phyloP scores from a whole-genome alignment of 495 filamentous ascomycete species.

The Penicillium coffeae region DNA sequence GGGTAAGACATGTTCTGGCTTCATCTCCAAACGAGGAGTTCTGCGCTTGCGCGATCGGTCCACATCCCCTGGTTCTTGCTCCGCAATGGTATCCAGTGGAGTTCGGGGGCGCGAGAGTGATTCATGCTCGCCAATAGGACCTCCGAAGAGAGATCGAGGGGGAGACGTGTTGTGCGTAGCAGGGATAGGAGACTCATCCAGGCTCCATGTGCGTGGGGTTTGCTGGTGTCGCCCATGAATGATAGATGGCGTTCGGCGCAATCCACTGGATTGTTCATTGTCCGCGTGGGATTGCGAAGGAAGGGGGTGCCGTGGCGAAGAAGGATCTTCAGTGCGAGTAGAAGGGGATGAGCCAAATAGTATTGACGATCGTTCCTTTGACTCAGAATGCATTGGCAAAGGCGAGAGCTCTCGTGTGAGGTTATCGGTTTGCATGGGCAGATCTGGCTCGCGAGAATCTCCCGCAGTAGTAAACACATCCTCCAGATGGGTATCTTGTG shows the following conservation, averaged over 20 bases:
- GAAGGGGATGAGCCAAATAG: conserved; percentile 53
- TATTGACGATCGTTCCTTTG: conserved; percentile 50
- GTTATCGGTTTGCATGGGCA: conserved; percentile 7
- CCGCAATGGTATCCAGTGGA: conserved; percentile 37
- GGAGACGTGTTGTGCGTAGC: conserved; percentile 19
- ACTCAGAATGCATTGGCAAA: conserved; percentile 45
- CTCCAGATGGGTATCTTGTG: conserved; percentile 6
- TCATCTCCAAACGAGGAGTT: conserved; percentile 42
- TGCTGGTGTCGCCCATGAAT: conserved; percentile 36
- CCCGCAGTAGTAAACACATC: conserved; percentile 6
- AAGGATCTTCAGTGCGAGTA: conserved; percentile 20
- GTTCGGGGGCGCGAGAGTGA: conserved; percentile 35
- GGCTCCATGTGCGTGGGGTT: conserved; percentile 28
- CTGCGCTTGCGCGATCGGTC: conserved; percentile 18
- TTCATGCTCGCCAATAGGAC: conserved; percentile 18
- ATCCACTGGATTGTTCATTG: conserved; percentile 21
- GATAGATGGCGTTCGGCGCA: conserved; percentile 34
- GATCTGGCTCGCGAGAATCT: conserved; percentile 14
- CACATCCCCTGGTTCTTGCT: conserved; percentile 33
- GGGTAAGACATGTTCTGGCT: conserved; percentile 39
- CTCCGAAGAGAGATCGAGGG: conserved; percentile 27
- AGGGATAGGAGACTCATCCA: conserved; percentile 27
- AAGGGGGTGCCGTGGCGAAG: conserved; percentile 15
- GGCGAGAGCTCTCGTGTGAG: conserved; percentile 19
- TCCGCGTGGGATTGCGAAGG: conserved; percentile 15